Percentiles rank a stretch among this genome's conserved stretches.
phyloP scores from a whole-genome alignment of 805 yeast species.

The Tetrapisispora namnaoensis region DNA sequence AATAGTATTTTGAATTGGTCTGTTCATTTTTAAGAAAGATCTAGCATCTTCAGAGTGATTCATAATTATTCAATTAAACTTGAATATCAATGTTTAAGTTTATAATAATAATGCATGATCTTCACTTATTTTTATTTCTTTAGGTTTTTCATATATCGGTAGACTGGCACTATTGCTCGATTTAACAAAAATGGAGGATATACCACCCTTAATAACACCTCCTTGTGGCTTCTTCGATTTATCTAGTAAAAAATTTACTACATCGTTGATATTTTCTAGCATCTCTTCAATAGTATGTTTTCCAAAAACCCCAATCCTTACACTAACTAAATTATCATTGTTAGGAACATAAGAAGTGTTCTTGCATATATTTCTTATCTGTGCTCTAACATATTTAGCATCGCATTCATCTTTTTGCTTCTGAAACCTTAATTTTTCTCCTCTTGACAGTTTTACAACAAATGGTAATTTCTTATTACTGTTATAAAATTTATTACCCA shows the following conservation, averaged over 20 bases:
- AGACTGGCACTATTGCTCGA: slow-evolving; percentile 58
- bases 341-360: slow-evolving; percentile 56
- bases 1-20: too few relatives aligned
- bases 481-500: slow-evolving; percentile 53
- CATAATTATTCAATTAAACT: too few relatives aligned
- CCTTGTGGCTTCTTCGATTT: slow-evolving; percentile 44
- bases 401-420: slow-evolving; percentile 56
- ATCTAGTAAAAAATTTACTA: slow-evolving; percentile 39
- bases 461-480: slow-evolving; percentile 59
- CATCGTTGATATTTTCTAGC: slow-evolving; percentile 21
- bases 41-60: too few relatives aligned
- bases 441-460: slow-evolving; percentile 47
- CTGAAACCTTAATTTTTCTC: slow-evolving; percentile 26
- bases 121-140: not conserved
- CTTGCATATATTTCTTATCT: slow-evolving; percentile 52
- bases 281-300: slow-evolving; percentile 20
- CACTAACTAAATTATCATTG: slow-evolving; percentile 49
- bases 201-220: slow-evolving; percentile 41
- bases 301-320: slow-evolving; percentile 44
- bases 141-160: slow-evolving; percentile 36
- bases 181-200: slow-evolving; percentile 49
- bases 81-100: not conserved
- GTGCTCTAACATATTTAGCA: slow-evolving; percentile 51
- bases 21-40: too few relatives aligned
- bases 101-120: not conserved